Evolutionary conservation across 345 rosid genomes (phyloP), one percentile per base, ranked within the genome.

Genomic region (Acer negundo): DNA sequence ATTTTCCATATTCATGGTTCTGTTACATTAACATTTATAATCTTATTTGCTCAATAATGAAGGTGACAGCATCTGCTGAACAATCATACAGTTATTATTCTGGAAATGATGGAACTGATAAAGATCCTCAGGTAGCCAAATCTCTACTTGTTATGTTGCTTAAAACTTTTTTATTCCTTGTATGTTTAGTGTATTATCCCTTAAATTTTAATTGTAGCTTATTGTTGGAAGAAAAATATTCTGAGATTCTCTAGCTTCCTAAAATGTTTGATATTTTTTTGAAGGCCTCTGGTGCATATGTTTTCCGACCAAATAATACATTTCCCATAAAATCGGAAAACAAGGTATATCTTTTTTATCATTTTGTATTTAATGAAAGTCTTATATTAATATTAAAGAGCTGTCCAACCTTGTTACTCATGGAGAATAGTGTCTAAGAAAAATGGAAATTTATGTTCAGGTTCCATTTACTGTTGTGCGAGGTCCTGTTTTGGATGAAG

Each of bases 251-350:
- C 53, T 26, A 35, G 46, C 22, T 19, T 49, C 59, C 10, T 51
- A 40, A 71, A 31, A 59, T 64, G 26, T 26, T 69, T 72, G 8
- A 61, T 65, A 69, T 80, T 69, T 81, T 46, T 15, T 68, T 83
- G 82, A 79, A 95, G 98, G 97, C 97, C 63, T 93, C 97, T 61
- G 98, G 98, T 80, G 97, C 98, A 74, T 95, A 95, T 75, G 90
- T 95, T 66, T 95, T 95, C 80, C 97, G 98, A 75, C 97, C 97
- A 77, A 93, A 95, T 86, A 78, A 78, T 56, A 80, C 83, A 44
- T 80, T 69, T 76, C 82, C 92, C 55, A 69, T 92, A 73, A 84
- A 84, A 76, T 77, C 88, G 7, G 86, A 87, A 75, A 73, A 66
- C 75, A 82, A 89, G 95, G 98, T 92, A 83, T 70, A 58, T 35